phyloP scores from a whole-genome alignment of 2,329 filamentous ascomycete species.

The Aspergillus sp. region DNA sequence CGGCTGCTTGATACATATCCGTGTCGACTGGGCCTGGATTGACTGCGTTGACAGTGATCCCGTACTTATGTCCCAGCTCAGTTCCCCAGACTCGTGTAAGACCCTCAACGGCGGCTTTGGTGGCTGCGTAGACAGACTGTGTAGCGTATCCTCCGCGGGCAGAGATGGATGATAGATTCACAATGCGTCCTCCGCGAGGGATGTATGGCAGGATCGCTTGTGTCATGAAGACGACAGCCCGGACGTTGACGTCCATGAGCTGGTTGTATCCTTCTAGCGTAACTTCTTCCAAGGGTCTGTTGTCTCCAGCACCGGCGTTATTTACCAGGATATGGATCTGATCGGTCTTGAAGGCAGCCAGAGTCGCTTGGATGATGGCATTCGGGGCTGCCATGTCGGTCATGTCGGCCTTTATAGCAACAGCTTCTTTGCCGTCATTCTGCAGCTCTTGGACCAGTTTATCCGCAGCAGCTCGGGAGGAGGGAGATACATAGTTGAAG shows the following conservation, averaged over 20 bases:
- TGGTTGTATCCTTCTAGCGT: constrained; percentile 11
- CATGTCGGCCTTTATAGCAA: constrained; percentile 13
- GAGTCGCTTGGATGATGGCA: constrained; percentile 5
- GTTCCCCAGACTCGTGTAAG: constrained; percentile 58
- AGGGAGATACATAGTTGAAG: constrained; percentile 12
- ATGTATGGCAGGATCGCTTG: constrained; percentile 11
- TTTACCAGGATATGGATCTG: constrained; percentile 18
- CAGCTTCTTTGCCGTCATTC: constrained; percentile 1
- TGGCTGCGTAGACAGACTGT: constrained; percentile 58
- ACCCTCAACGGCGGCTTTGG: constrained; percentile 57
- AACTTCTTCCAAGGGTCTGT: constrained; percentile 12
- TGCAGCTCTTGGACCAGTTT: constrained; percentile 5
- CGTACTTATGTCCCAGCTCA: constrained; percentile 23
- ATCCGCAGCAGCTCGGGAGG: constrained; percentile 6
- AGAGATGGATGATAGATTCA: constrained; percentile 15
- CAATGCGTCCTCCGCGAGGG: constrained; percentile 9
- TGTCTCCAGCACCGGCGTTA: constrained; percentile 19
- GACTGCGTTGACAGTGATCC: constrained; percentile 25
- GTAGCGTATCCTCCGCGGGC: constrained; percentile 11
- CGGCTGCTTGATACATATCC: constrained; percentile 12
- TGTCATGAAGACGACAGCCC: constrained; percentile 17
- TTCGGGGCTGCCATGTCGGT: constrained; percentile 4
- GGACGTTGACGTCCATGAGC: constrained; percentile 13
- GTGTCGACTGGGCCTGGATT: constrained; percentile 24
- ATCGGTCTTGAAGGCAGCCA: constrained; percentile 6